phyloP scores from a whole-genome alignment of 1,139 yeast species.

The Meyerozyma carpophila region DNA sequence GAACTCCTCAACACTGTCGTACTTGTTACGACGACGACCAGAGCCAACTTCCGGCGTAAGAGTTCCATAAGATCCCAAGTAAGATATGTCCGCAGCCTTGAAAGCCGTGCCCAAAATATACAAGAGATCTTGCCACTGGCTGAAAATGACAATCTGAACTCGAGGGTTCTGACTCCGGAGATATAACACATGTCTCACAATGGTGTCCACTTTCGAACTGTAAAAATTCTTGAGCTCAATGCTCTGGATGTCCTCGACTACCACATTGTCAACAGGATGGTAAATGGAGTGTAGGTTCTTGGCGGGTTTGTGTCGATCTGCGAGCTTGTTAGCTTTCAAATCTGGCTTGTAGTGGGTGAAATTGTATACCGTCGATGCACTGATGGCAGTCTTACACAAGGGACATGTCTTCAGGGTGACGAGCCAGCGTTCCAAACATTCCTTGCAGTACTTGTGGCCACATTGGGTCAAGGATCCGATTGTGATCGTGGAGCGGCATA shows the following conservation, averaged over 20 bases:
- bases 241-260: slow-evolving; percentile 40
- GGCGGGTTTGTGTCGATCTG: slow-evolving; percentile 13
- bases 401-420: slow-evolving; percentile 59
- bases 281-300: slow-evolving; percentile 42
- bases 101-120: slow-evolving; percentile 66
- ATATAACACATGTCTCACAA: slow-evolving; percentile 66
- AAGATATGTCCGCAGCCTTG: slow-evolving; percentile 49
- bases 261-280: slow-evolving; percentile 36
- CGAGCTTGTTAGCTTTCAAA: slow-evolving; percentile 42
- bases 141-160: slow-evolving; percentile 78
- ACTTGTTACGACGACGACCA: slow-evolving; percentile 23
- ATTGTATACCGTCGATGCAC: slow-evolving; percentile 46
- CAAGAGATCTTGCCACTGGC: slow-evolving; percentile 82
- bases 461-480: slow-evolving; percentile 79
- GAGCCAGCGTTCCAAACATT: slow-evolving; percentile 74
- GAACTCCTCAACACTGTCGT: slow-evolving; percentile 54
- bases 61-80: slow-evolving; percentile 38
- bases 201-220: slow-evolving; percentile 83
- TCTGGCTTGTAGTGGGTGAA: slow-evolving; percentile 49
- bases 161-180: slow-evolving; percentile 51
- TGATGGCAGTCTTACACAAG: slow-evolving; percentile 56
- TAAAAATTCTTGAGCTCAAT: slow-evolving; percentile 45
- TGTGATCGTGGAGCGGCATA: slow-evolving; percentile 66
- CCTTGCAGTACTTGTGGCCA: slow-evolving; percentile 85
- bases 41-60: slow-evolving; percentile 28